Conservation (phyloP, 1,139 yeast species). For the Spathaspora sp. region DNA sequence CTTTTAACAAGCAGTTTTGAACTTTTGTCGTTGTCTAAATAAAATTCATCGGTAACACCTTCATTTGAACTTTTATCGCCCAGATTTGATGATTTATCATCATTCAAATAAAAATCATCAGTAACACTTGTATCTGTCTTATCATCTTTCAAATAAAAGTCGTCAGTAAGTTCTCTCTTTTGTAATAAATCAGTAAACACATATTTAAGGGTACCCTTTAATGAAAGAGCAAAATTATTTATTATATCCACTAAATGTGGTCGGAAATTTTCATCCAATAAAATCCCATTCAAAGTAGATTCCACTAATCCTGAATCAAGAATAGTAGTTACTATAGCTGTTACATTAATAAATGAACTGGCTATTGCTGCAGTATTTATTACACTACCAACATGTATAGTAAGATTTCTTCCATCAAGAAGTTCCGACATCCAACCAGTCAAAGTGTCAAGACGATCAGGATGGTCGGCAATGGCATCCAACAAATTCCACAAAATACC, state of each 20-base stretch:
- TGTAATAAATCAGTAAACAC: not conserved
- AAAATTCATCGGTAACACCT: no score
- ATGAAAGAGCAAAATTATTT: conserved; percentile 31
- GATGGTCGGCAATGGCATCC: conserved; percentile 36
- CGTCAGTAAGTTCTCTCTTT: not conserved
- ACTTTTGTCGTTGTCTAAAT: no score
- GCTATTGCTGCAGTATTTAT: not conserved
- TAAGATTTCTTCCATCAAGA: conserved; percentile 12
- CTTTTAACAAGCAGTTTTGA: no score
- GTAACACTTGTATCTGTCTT: no score
- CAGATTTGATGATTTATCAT: not conserved
- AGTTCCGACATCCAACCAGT: conserved; percentile 31
- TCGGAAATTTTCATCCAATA: conserved; percentile 36
- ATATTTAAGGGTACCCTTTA: conserved; percentile 26
- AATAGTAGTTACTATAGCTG: conserved; percentile 25
- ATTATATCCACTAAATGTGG: conserved; percentile 37
- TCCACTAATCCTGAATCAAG: conserved; percentile 35
- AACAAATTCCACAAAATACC: conserved; percentile 38
- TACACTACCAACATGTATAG: conserved; percentile 9
- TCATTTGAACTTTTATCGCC: not conserved
- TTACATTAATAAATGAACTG: conserved; percentile 19
- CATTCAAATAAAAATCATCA: conserved; percentile 17
- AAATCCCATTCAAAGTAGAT: conserved; percentile 35
- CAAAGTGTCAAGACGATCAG: conserved; percentile 26
- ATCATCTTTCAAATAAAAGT: not conserved